These are phyloP conservation scores for Nannizziopsis barbatae DNA, from an alignment of 2,329 filamentous ascomycete genomes.

Conservation along the genomic window DNA sequence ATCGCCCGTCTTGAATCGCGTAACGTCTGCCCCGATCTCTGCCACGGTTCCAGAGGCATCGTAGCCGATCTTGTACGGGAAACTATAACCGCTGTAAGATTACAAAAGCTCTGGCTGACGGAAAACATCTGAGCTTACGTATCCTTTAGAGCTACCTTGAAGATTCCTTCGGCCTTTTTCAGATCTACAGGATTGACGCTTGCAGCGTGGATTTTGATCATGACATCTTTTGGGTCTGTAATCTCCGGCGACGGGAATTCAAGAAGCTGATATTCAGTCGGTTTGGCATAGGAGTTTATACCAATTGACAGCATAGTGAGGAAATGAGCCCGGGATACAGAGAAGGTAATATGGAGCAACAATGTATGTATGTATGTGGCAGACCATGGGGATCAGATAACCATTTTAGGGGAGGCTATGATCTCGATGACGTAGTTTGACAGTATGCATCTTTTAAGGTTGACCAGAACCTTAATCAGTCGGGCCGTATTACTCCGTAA, in stretches of 20 bases:
- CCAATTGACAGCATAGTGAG: conserved; percentile 20
- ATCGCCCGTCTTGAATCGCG: conserved; percentile 30
- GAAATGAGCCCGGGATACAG: too few species aligned
- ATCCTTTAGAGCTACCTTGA: conserved; percentile 27
- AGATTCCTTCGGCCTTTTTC: conserved; percentile 30
- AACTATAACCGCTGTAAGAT: conserved; percentile 18
- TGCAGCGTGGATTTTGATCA: conserved; percentile 36
- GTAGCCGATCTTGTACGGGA: conserved; percentile 37
- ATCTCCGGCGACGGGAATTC: conserved; percentile 18
- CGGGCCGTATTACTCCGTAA: too few species aligned
- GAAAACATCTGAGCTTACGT: conserved; percentile 18
- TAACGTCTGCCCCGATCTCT: conserved; percentile 27
- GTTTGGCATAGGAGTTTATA: conserved; percentile 16
- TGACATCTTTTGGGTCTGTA: conserved; percentile 16
- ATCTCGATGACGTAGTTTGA: too few species aligned
- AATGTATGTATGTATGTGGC: too few species aligned
- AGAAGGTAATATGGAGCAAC: too few species aligned
- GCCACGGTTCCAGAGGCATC: conserved; percentile 33
- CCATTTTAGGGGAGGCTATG: too few species aligned
- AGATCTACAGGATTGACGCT: conserved; percentile 40
- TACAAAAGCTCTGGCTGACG: background rate
- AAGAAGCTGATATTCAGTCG: conserved; percentile 17
- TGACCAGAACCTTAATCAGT: too few species aligned
- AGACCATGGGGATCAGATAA: too few species aligned
- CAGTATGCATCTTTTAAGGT: too few species aligned